Evolutionary conservation across 495 filamentous ascomycete species (phyloP).

Genomic region (Daldinia childiae): DNA sequence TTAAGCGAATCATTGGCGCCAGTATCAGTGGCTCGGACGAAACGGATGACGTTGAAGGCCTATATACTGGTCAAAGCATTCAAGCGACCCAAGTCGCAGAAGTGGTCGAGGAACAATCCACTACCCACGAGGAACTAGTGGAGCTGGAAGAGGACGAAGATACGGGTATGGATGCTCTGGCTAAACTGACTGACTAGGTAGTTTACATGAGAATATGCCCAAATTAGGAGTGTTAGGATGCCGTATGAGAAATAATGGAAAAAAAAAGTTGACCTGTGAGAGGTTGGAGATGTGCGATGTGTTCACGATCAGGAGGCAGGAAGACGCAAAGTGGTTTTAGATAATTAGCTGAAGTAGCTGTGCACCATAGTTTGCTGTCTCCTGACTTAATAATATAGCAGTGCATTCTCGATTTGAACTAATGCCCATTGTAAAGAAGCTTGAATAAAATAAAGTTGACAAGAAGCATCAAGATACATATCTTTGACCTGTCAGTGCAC

Average conservation of each 20-base stretch:
- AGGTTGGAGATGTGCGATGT: background rate
- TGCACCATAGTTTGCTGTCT: background rate
- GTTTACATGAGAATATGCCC: background rate
- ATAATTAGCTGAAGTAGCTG: background rate
- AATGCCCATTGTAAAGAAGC: no score
- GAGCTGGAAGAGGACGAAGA: conserved; percentile 34
- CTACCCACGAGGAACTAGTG: conserved; percentile 24
- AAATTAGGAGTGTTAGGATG: background rate
- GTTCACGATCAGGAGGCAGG: background rate
- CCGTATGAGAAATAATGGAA: background rate
- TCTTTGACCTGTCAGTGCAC: no score
- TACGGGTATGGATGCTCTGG: conserved; percentile 34
- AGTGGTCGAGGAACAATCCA: background rate
- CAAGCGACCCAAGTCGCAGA: background rate
- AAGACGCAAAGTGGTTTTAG: background rate
- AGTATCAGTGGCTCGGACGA: conserved; percentile 7
- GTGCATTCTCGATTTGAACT: background rate
- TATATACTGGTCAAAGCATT: background rate
- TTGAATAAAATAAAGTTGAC: no score
- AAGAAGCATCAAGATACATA: no score
- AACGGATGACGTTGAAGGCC: background rate
- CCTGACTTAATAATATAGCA: background rate
- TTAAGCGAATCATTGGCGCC: conserved; percentile 25
- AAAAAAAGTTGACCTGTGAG: background rate
- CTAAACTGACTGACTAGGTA: conserved; percentile 7